These are phyloP conservation scores for Cylindrotheca fusiformis DNA, from an alignment of 108 stramenopile genomes.

Conservation along the genomic window DNA sequence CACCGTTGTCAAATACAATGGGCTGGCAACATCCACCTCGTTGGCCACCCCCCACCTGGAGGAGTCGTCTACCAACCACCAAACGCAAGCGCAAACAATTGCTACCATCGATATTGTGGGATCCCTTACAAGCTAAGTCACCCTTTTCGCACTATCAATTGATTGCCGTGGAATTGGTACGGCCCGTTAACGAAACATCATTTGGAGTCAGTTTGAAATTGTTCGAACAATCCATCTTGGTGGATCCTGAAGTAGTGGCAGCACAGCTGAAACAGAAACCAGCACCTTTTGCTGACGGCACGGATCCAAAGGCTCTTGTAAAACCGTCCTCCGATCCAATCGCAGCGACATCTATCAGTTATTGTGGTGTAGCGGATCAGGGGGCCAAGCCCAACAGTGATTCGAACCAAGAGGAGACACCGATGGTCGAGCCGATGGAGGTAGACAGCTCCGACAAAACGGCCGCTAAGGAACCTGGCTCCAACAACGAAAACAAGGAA, in stretches of 20 bases:
- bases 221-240: constrained; percentile 44
- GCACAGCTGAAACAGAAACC: constrained; percentile 6
- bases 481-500: too few relatives aligned
- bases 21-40: too few relatives aligned
- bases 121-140: constrained; percentile 30
- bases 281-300: not conserved
- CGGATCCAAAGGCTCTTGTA: not conserved
- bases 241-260: constrained; percentile 26
- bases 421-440: not conserved
- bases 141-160: constrained; percentile 28
- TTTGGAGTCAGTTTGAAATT: constrained; percentile 57
- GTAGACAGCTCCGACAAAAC: not conserved
- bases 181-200: constrained; percentile 18
- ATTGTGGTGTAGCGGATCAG: too few relatives aligned
- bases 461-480: not conserved
- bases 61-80: not conserved
- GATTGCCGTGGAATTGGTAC: constrained; percentile 22
- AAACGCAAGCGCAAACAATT: constrained; percentile 10
- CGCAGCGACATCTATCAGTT: too few relatives aligned
- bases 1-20: too few relatives aligned
- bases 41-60: too few relatives aligned
- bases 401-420: not conserved
- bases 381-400: not conserved
- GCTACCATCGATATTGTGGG: constrained; percentile 2
- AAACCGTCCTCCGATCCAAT: not conserved